These are phyloP conservation scores for Ogataea siamensis DNA, from an alignment of 805 yeast genomes.

Conservation along the genomic window DNA sequence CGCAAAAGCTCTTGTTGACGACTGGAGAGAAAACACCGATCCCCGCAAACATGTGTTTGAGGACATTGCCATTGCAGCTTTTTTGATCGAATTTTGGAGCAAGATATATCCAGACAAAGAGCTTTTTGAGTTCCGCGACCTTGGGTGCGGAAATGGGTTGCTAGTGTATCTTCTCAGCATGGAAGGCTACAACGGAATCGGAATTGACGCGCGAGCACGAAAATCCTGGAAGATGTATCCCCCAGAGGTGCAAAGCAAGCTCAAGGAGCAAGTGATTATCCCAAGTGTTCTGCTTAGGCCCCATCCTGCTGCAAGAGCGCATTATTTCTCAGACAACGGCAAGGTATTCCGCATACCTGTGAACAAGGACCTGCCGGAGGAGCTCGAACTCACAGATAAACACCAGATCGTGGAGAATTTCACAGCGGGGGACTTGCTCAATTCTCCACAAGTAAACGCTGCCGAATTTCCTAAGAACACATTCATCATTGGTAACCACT, in stretches of 20 bases:
- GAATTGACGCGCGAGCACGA: slow-evolving; percentile 86
- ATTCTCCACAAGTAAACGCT: slow-evolving; percentile 54
- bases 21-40: slow-evolving; percentile 93
- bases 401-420: slow-evolving; percentile 53
- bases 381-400: slow-evolving; percentile 17
- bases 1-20: slow-evolving; percentile 68
- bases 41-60: slow-evolving; percentile 96
- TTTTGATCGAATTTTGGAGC: slow-evolving; percentile 82
- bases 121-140: slow-evolving; percentile 72
- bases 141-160: slow-evolving; percentile 95
- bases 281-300: slow-evolving; percentile 73
- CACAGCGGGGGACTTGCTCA: slow-evolving; percentile 50
- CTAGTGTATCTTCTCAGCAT: slow-evolving; percentile 67
- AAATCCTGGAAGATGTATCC: slow-evolving; percentile 87
- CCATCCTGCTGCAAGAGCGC: slow-evolving; percentile 59
- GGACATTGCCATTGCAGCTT: slow-evolving; percentile 94
- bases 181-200: slow-evolving; percentile 83
- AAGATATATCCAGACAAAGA: slow-evolving; percentile 40
- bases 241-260: slow-evolving; percentile 48
- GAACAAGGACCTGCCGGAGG: slow-evolving; percentile 26
- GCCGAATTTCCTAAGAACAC: slow-evolving; percentile 69
- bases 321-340: slow-evolving; percentile 59
- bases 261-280: slow-evolving; percentile 78
- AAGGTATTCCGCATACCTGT: slow-evolving; percentile 55
- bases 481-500: slow-evolving; percentile 89